Percentiles rank a stretch among this genome's conserved stretches.
Conservation (phyloP, 306 rosid genomes). For the Calophaca sinica region DNA sequence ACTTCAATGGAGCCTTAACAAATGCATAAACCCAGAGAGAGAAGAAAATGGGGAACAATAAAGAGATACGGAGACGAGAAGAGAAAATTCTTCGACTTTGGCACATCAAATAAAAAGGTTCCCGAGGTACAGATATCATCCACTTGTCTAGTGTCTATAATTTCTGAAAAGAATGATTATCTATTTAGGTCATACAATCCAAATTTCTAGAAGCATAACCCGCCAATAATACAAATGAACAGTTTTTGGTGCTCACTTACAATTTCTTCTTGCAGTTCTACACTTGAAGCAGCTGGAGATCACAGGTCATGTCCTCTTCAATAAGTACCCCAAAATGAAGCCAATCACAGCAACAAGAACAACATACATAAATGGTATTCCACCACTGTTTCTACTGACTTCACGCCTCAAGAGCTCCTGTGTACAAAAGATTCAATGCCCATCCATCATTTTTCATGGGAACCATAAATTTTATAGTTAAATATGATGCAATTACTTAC, state of each 20-base stretch:
- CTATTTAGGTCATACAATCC: background rate
- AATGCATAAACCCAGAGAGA: background rate
- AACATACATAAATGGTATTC: conserved; percentile 25
- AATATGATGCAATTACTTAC: background rate
- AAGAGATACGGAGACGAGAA: no score
- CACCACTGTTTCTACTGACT: conserved; percentile 21
- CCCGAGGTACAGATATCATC: background rate
- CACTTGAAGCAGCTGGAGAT: background rate
- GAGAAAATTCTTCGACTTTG: background rate
- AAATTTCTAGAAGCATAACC: background rate
- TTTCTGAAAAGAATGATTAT: conserved; percentile 5
- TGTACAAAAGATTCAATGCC: background rate
- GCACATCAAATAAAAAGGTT: conserved; percentile 12
- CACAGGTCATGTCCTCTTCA: conserved; percentile 26
- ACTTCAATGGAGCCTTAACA: background rate
- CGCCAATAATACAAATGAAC: conserved; percentile 13
- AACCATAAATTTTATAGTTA: background rate
- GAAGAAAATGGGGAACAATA: background rate
- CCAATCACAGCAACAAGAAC: conserved; percentile 34
- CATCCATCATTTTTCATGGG: conserved; percentile 13
- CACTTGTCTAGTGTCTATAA: background rate
- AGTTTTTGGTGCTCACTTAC: background rate
- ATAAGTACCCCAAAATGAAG: conserved; percentile 32
- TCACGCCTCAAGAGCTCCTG: conserved; percentile 33
- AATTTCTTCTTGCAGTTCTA: background rate